phyloP scores from a whole-genome alignment of 2,329 filamentous ascomycete genomes.

The Xylaria sp. region DNA sequence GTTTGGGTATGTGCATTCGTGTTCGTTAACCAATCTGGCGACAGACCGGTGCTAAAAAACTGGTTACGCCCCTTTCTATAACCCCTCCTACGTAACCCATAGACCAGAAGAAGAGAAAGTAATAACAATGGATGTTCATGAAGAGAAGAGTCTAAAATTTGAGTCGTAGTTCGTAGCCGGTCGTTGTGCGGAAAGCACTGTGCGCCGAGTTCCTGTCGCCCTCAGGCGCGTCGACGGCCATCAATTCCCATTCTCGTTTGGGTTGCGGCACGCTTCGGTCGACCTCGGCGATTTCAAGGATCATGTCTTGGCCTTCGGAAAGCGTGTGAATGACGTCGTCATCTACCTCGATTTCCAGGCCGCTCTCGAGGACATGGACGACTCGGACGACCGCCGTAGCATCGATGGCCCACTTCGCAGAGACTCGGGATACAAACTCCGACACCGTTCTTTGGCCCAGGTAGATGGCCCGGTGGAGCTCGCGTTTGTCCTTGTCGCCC shows the following conservation, averaged over 20 bases:
- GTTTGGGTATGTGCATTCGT: slow-evolving; percentile 28
- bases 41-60: slow-evolving; percentile 9
- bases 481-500: slow-evolving; percentile 53
- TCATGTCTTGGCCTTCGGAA: slow-evolving; percentile 90
- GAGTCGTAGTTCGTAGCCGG: slow-evolving; percentile 50
- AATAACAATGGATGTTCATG: slow-evolving; percentile 13
- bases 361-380: slow-evolving; percentile 72
- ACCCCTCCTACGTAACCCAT: slow-evolving; percentile 8
- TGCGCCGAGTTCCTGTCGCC: slow-evolving; percentile 39
- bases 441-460: slow-evolving; percentile 74
- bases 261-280: slow-evolving; percentile 39
- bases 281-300: slow-evolving; percentile 65
- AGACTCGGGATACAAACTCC: slow-evolving; percentile 73
- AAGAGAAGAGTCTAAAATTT: slow-evolving; percentile 43
- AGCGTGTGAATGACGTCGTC: slow-evolving; percentile 86
- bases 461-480: slow-evolving; percentile 84
- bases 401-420: slow-evolving; percentile 81
- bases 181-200: slow-evolving; percentile 36
- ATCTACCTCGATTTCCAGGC: slow-evolving; percentile 83
- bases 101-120: slow-evolving; percentile 9
- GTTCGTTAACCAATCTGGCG: slow-evolving; percentile 26
- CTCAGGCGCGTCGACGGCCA: slow-evolving; percentile 56
- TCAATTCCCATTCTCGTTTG: slow-evolving; percentile 67
- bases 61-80: slow-evolving; percentile 20
- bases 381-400: slow-evolving; percentile 70